These are phyloP conservation scores for Dendrostoma leiphaemia DNA, from an alignment of 2,329 filamentous ascomycete genomes.

Conservation along the genomic window DNA sequence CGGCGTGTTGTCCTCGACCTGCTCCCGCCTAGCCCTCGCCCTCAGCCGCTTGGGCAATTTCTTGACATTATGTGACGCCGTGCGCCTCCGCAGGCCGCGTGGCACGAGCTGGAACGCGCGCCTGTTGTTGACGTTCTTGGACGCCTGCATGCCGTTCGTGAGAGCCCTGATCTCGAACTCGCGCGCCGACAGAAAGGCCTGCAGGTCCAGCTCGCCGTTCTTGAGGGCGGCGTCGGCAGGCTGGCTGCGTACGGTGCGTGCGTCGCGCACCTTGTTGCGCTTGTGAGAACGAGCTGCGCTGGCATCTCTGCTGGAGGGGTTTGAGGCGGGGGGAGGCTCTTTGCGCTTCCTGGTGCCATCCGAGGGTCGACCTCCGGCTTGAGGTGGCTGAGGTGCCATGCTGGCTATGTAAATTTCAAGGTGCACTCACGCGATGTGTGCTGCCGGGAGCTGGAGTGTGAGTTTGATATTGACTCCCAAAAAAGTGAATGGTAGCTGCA, in stretches of 20 bases:
- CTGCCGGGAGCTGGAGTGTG: neutral
- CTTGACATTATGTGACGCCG: conserved; percentile 93
- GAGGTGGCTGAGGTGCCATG: conserved; percentile 23
- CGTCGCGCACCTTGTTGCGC: conserved; percentile 44
- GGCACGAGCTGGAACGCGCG: conserved; percentile 92
- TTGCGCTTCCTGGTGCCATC: conserved; percentile 24
- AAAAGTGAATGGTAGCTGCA: neutral
- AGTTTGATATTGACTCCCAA: neutral
- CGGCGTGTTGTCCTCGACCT: conserved; percentile 88
- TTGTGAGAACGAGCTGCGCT: conserved; percentile 32
- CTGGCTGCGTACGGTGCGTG: conserved; percentile 50
- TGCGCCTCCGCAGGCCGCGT: conserved; percentile 76
- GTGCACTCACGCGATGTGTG: neutral
- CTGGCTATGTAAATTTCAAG: no score
- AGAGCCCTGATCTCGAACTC: conserved; percentile 88
- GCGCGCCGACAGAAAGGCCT: conserved; percentile 78
- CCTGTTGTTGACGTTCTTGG: conserved; percentile 59
- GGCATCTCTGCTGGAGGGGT: conserved; percentile 24
- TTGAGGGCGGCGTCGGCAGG: conserved; percentile 49
- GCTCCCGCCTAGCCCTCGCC: conserved; percentile 66
- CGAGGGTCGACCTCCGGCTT: conserved; percentile 10
- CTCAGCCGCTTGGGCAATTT: conserved; percentile 78
- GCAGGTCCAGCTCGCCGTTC: conserved; percentile 81
- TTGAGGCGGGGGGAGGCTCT: conserved; percentile 16
- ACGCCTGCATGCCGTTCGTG: conserved; percentile 75